A percentile compares a stretch with the other conserved stretches of the same genome.
Evolutionary conservation across 371 early-diverging fungal species (phyloP).

Genomic region (Mortierella sp.): DNA sequence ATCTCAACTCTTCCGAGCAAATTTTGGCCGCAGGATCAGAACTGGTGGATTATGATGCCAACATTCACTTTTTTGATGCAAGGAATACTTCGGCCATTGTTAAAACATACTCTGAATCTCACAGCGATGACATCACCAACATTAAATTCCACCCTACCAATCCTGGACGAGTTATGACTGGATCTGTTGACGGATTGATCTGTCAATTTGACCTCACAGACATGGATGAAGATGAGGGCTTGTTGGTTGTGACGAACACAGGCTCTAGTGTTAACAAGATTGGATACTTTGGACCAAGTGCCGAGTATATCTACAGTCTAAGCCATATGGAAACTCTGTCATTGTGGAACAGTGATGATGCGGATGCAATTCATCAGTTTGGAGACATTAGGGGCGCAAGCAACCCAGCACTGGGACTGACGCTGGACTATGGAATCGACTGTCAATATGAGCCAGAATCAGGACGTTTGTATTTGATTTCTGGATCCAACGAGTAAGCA

Average conservation of each 20-base stretch:
- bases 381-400: conserved; percentile 81
- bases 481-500: conserved; percentile 82
- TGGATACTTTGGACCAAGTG: conserved; percentile 91
- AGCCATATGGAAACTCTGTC: conserved; percentile 93
- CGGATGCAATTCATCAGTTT: conserved; percentile 45
- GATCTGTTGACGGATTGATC: conserved; percentile 83
- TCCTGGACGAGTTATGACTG: conserved; percentile 71
- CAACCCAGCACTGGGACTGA: conserved; percentile 56
- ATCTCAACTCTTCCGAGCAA: conserved; percentile 72
- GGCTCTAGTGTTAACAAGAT: conserved; percentile 83
- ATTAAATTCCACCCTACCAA: conserved; percentile 83
- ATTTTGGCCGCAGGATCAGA: conserved; percentile 84
- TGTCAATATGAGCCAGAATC: conserved; percentile 77
- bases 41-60: conserved; percentile 71
- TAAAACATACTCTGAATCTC: conserved; percentile 82
- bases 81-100: conserved; percentile 50
- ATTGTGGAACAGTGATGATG: conserved; percentile 65
- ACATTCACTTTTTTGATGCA: conserved; percentile 79
- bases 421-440: conserved; percentile 88
- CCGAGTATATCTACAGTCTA: conserved; percentile 87
- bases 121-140: conserved; percentile 94
- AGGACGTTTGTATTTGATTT: conserved; percentile 83
- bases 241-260: conserved; percentile 85
- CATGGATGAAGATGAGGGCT: conserved; percentile 90
- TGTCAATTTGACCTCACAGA: conserved; percentile 78